phyloP scores from a whole-genome alignment of 129 eudicot species.

The Rutidosis leptorrhynchoides region DNA sequence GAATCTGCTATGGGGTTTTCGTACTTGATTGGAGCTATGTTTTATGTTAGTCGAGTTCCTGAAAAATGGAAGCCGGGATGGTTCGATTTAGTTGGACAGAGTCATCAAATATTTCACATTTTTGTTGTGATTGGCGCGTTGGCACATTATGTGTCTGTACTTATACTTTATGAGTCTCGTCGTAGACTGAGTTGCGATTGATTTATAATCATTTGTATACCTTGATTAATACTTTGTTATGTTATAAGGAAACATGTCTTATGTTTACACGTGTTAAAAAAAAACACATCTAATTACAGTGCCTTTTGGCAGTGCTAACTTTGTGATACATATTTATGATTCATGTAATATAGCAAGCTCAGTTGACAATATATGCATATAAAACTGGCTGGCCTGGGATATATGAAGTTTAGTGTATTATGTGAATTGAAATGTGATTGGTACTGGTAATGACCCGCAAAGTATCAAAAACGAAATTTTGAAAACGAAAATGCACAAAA shows the following conservation, averaged over 20 bases:
- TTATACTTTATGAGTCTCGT: constrained; percentile 49
- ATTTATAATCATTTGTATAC: background rate
- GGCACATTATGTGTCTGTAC: constrained; percentile 82
- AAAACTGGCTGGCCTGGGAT: no score
- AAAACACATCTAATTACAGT: background rate
- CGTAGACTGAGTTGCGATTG: constrained; percentile 42
- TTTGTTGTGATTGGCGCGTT: constrained; percentile 84
- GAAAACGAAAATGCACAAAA: no score
- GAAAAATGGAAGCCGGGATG: constrained; percentile 91
- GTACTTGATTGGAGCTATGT: constrained; percentile 69
- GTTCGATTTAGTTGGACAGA: constrained; percentile 91
- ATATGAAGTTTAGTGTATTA: no score
- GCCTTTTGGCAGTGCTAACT: background rate
- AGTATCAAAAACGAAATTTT: no score
- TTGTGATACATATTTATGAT: background rate
- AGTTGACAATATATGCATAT: background rate
- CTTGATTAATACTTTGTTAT: background rate
- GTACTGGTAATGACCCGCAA: no score
- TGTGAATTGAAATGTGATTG: no score
- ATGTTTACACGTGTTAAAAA: background rate
- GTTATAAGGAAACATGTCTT: background rate
- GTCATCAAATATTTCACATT: constrained; percentile 87
- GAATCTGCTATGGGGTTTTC: constrained; percentile 78
- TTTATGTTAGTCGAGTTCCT: constrained; percentile 73
- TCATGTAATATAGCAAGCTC: background rate